phyloP scores from a whole-genome alignment of 441 rosid species.

The Metrosideros polymorpha region DNA sequence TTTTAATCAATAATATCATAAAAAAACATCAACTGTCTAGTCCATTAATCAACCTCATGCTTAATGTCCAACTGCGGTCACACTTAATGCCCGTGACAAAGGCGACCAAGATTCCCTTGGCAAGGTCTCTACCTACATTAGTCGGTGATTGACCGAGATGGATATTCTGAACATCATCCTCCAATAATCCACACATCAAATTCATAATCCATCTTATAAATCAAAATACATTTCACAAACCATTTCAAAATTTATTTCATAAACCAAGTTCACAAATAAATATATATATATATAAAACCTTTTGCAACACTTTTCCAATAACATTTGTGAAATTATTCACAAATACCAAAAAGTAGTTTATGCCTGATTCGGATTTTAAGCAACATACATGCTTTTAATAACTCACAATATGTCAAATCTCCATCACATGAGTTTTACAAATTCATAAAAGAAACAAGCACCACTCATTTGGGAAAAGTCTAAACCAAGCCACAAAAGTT shows the following conservation, averaged over 20 bases:
- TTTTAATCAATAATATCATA: too few relatives aligned
- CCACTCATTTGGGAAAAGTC: not conserved
- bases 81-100: not conserved
- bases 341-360: not conserved
- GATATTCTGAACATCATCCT: not conserved
- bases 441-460: not conserved
- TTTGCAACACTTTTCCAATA: accelerated
- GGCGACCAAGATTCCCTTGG: not conserved
- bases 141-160: not conserved
- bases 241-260: not conserved
- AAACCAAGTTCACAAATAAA: not conserved
- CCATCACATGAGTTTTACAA: not conserved
- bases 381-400: not conserved
- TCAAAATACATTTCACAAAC: not conserved
- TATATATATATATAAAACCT: not conserved
- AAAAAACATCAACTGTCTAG: not conserved
- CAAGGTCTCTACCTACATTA: not conserved
- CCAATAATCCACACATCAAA: not conserved
- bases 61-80: not conserved
- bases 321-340: not conserved
- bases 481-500: not conserved
- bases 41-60: not conserved
- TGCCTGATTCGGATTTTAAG: not conserved
- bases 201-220: not conserved
- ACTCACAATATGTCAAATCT: not conserved